Conservation (phyloP, 352 stramenopile genomes). For the Phytophthora crassamura region DNA sequence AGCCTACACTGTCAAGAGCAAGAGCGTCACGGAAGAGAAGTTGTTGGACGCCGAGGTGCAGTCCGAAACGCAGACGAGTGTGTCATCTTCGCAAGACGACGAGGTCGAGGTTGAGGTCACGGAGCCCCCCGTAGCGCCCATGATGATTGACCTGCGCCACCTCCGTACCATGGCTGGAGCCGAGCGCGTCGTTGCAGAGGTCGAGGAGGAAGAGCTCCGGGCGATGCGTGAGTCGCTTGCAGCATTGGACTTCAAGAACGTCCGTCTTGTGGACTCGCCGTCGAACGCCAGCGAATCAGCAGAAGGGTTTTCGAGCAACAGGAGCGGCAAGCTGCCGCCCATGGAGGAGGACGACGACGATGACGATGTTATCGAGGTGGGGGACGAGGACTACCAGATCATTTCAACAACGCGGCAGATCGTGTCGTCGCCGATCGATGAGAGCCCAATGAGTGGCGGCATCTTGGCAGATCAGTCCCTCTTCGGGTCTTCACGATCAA, state of each 20-base stretch:
- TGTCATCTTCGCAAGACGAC: conserved; percentile 38
- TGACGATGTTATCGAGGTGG: neutral
- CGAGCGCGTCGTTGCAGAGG: conserved; percentile 42
- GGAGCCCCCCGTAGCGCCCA: conserved; percentile 21
- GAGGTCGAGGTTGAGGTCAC: conserved; percentile 25
- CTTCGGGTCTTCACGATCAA: conserved; percentile 30
- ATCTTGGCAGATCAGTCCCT: conserved; percentile 28
- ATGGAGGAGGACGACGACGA: conserved; percentile 38
- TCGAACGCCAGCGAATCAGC: conserved; percentile 5
- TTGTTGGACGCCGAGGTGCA: conserved; percentile 33
- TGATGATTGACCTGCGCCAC: conserved; percentile 46
- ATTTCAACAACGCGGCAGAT: conserved; percentile 38
- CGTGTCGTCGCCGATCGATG: conserved; percentile 38
- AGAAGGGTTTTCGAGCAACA: conserved; percentile 26
- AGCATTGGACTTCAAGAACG: conserved; percentile 36
- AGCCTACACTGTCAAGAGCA: conserved; percentile 10
- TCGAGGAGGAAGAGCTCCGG: conserved; percentile 40
- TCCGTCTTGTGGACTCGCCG: conserved; percentile 26
- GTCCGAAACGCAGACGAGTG: conserved; percentile 41
- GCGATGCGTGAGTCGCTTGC: conserved; percentile 42
- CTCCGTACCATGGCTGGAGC: conserved; percentile 45
- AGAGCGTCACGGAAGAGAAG: conserved; percentile 13
- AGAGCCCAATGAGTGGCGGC: conserved; percentile 17
- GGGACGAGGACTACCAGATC: conserved; percentile 25
- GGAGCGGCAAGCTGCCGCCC: conserved; percentile 25